Evolutionary conservation across 106 monocot genomes (phyloP), one percentile per base, ranked within the genome.

Genomic region (Acorus gramineus): DNA sequence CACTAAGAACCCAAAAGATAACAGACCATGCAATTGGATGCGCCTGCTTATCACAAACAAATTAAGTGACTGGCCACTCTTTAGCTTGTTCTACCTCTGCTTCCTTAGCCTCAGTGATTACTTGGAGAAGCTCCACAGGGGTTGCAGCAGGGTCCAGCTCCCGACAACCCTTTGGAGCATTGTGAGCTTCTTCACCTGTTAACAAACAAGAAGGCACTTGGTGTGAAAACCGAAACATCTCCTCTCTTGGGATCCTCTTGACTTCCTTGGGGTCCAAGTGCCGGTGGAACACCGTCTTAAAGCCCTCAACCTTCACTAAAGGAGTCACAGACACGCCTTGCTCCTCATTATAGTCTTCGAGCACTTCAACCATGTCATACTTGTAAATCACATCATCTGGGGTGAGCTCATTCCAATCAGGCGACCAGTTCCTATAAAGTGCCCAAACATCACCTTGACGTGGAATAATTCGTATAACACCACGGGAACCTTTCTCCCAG

Each of bases 321-420:
- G 79, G 73, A 56, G 70, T 62, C 11, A 84, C 77, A 58, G 70
- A 59, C 42, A 84, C 57, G 47, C 84, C 84, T 62, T 69, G 76
- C 53, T 79, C 76, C 56, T 84, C 77, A 62, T 62, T 63, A 53
- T 77, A 84, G 28, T 80, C 84, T 49, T 74, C 84, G 47, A 77
- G 76, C 6, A 80, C 71, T 65, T 87, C 80, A n/a, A 82, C 77
- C 82, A 87, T 87, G 45, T 87, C 83, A 72, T 87, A 83, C 64
- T 78, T 80, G 69, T 73, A 70, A 4, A 86, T 81, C 2, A 81
- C 75, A 11, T 81, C 75, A 66, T 86, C 81, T 42, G 79, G 55
- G 10, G 82, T 86, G 45, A 53, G 73, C 56, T 77, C 82, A 59
- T 80, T 72, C 82, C 82, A 83, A 60, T 72, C 72, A 14, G 78